phyloP scores from a whole-genome alignment of 805 yeast genomes.

The Metschnikowia kofuensis region DNA sequence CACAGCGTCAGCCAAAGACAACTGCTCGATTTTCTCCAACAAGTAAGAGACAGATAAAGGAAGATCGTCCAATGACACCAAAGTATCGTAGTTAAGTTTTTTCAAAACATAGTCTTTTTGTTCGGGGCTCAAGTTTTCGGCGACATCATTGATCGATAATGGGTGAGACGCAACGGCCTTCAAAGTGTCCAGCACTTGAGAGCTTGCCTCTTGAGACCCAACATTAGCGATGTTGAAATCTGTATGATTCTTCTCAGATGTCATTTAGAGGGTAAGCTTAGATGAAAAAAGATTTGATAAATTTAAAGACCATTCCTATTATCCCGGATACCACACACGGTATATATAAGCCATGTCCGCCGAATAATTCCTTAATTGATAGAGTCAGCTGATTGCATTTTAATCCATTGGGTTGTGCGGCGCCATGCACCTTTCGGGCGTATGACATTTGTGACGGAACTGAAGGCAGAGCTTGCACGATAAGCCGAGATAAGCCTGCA shows the following conservation, averaged over 20 bases:
- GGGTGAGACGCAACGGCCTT: constrained; percentile 24
- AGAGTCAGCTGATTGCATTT: neutral
- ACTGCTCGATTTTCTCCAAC: constrained; percentile 36
- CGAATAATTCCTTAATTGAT: neutral
- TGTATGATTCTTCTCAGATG: constrained; percentile 1
- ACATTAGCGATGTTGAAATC: constrained; percentile 1
- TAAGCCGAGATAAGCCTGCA: neutral
- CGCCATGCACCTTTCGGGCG: neutral
- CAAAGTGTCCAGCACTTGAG: constrained; percentile 11
- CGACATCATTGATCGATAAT: constrained; percentile 25
- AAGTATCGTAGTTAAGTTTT: constrained; percentile 26
- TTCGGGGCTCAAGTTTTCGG: constrained; percentile 20
- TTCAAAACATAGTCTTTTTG: constrained; percentile 29
- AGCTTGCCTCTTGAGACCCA: constrained; percentile 1
- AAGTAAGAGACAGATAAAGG: constrained; percentile 37
- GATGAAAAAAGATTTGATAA: neutral
- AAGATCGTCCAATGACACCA: constrained; percentile 29
- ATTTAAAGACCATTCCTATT: neutral
- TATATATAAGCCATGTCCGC: neutral
- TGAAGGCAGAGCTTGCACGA: neutral
- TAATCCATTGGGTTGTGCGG: neutral
- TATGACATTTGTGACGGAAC: neutral
- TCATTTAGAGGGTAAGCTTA: neutral
- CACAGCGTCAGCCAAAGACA: constrained; percentile 38
- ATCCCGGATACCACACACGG: neutral